A percentile compares a stretch with the other conserved stretches of the same genome.
phyloP scores from a whole-genome alignment of 1,284 basidiomycete species.

The Singerocomus inundabilis region DNA sequence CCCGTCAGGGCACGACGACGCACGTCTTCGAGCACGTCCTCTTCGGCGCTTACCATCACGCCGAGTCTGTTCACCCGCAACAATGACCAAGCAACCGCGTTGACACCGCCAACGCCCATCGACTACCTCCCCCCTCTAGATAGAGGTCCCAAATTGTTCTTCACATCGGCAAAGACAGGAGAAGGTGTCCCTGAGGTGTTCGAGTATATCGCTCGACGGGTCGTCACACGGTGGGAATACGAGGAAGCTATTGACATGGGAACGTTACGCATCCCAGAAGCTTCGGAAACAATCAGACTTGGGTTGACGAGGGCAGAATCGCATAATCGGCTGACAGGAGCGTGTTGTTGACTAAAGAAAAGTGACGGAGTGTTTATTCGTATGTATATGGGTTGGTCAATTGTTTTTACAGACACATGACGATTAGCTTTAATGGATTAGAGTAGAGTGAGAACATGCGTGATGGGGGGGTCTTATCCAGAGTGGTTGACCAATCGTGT shows the following conservation, averaged over 20 bases:
- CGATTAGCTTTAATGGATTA: not conserved
- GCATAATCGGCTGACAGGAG: conserved; percentile 5
- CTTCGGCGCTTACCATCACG: conserved; percentile 59
- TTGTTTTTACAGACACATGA: not conserved
- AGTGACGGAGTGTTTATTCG: conserved; percentile 16
- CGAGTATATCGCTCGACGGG: conserved; percentile 61
- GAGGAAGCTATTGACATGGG: conserved; percentile 45
- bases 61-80: conserved; percentile 54
- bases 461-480: no score
- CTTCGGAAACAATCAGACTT: conserved; percentile 25
- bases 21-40: conserved; percentile 42
- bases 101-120: conserved; percentile 16
- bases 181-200: conserved; percentile 67
- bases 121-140: conserved; percentile 39
- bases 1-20: conserved; percentile 34
- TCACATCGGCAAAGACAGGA: conserved; percentile 73
- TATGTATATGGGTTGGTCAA: conserved; percentile 10
- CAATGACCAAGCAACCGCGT: conserved; percentile 21
- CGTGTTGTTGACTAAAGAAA: conserved; percentile 21
- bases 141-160: conserved; percentile 60
- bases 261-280: conserved; percentile 24
- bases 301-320: conserved; percentile 16
- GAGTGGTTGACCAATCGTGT: no score
- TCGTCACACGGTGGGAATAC: conserved; percentile 59
- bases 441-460: no score